Percentiles rank a stretch among this genome's conserved stretches.
Conservation (phyloP, 2,329 filamentous ascomycete genomes). For the Nigrospora sphaerica region DNA sequence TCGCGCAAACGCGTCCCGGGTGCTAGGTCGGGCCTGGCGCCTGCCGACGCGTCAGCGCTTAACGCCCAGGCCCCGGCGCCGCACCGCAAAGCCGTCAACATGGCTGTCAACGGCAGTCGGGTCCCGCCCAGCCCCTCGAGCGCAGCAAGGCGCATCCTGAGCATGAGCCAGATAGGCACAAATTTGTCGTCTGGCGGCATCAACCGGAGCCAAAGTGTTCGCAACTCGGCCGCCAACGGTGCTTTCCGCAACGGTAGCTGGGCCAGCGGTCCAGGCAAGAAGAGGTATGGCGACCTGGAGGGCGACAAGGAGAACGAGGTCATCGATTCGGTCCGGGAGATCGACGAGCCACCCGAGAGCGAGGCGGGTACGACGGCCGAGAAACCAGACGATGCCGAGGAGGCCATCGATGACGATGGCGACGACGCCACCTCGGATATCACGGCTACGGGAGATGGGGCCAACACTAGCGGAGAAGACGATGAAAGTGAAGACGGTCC, state of each 20-base stretch:
- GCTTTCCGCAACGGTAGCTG: slow-evolving; percentile 62
- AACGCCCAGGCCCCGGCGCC: slow-evolving; percentile 12
- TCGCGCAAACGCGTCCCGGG: slow-evolving; percentile 46
- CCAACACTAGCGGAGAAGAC: slow-evolving; percentile 8
- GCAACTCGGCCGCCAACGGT: slow-evolving; percentile 44
- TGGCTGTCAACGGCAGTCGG: slow-evolving; percentile 47
- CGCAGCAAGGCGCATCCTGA: slow-evolving; percentile 74
- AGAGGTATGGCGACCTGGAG: slow-evolving; percentile 38
- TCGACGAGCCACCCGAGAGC: slow-evolving; percentile 36
- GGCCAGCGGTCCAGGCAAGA: slow-evolving; percentile 37
- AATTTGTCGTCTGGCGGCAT: slow-evolving; percentile 60
- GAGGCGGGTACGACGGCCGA: slow-evolving; percentile 11
- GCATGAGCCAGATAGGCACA: slow-evolving; percentile 81
- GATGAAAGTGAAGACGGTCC: slow-evolving; percentile 43
- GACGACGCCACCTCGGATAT: slow-evolving; percentile 14
- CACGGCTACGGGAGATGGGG: slow-evolving; percentile 3
- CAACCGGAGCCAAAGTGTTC: slow-evolving; percentile 72
- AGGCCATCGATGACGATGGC: slow-evolving; percentile 19
- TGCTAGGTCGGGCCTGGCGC: slow-evolving; percentile 31
- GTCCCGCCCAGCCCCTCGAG: slow-evolving; percentile 39
- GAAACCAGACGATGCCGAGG: neutral
- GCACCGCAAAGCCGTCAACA: slow-evolving; percentile 33
- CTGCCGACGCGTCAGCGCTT: slow-evolving; percentile 13
- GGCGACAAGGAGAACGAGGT: slow-evolving; percentile 49
- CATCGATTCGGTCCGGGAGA: slow-evolving; percentile 47